Base-by-base conservation (phyloP, 176 grass and related monocot species). In the Areca catechu region DNA sequence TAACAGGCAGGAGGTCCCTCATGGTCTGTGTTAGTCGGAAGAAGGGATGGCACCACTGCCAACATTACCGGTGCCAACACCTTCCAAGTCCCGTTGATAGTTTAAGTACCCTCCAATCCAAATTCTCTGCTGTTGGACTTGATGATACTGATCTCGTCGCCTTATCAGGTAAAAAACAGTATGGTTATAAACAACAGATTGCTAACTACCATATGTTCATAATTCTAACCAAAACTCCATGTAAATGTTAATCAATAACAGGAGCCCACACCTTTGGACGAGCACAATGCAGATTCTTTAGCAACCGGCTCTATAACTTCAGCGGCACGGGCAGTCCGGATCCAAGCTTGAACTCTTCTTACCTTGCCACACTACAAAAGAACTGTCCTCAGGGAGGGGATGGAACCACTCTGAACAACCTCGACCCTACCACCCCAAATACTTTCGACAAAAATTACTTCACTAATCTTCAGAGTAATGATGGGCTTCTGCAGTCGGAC, bases 391-490 rank as follows among this genome's bases (percentile, higher is more conserved):
- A 0, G 15, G 75, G 68, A 10, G 83, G 60, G 1, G 0, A 62
- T 1, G 2, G 0, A 0, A 1, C 5, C 0, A 27, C 12, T 0
- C 62, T 83, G 2, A 78, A 84, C 15, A 63, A 93, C 22, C 80
- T 93, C 0, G 88, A 93, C 16, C 88, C 76, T 0, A 84, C 72
- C 0, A 93, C 80, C 0, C 80, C 79, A 0, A 20, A 93, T 56
- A 54, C 49, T 16, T 88, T 93, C 49, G 83, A 93, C 73, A 77
- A 71, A 24, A 27, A 83, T 76, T 93, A 93, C 80, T 93, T 60
- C 80, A 63, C 52, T 0, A 93, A 84, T 53, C 53, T 93, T 0
- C 29, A 71, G 53, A 72, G 4, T 0, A 77, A 68, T 53, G 69
- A 65, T 0, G 88, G 83, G 0, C 65, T 88, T 22, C 79, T 93